phyloP scores from a whole-genome alignment of 2,329 filamentous ascomycete species.

The Fusarium dlaminii region DNA sequence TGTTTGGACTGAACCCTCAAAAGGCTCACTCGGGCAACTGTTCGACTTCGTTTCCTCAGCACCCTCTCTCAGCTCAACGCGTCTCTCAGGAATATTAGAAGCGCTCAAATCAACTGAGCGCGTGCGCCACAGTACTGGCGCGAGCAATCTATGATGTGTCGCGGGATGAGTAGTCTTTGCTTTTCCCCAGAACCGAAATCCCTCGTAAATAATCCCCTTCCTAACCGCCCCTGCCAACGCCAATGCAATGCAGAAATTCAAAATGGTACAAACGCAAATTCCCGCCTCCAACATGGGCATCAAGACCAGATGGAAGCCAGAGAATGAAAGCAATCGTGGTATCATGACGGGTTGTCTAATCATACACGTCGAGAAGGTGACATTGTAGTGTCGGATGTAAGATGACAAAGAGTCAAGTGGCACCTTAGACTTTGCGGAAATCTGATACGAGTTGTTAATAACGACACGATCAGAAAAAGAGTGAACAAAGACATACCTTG shows the following conservation, averaged over 20 bases:
- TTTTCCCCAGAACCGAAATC: conserved; percentile 46
- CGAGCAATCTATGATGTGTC: conserved; percentile 54
- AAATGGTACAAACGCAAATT: conserved; percentile 51
- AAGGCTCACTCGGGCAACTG: conserved; percentile 6
- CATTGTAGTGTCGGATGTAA: not conserved
- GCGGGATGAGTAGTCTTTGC: conserved; percentile 52
- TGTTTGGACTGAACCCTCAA: conserved; percentile 16
- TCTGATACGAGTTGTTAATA: conserved; percentile 49
- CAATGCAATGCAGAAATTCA: conserved; percentile 64
- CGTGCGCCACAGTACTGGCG: conserved; percentile 39
- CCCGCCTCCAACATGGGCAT: conserved; percentile 15
- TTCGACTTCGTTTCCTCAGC: conserved; percentile 18
- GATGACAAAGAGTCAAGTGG: conserved; percentile 26
- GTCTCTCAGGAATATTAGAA: conserved; percentile 45
- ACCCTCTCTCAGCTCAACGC: conserved; percentile 33
- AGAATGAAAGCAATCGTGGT: conserved; percentile 54
- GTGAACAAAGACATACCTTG: conserved; percentile 68
- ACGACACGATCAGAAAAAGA: not conserved
- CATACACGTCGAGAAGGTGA: conserved; percentile 49
- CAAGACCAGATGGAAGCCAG: conserved; percentile 38
- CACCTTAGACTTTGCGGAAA: conserved; percentile 65
- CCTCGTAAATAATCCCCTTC: conserved; percentile 44
- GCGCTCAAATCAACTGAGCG: conserved; percentile 39
- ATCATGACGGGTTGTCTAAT: conserved; percentile 58
- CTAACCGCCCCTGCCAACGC: conserved; percentile 58